Percentiles rank a stretch among this genome's conserved stretches.
Evolutionary conservation across 2,329 filamentous ascomycete genomes (phyloP).

Genomic region (Pyrenochaeta sp.): DNA sequence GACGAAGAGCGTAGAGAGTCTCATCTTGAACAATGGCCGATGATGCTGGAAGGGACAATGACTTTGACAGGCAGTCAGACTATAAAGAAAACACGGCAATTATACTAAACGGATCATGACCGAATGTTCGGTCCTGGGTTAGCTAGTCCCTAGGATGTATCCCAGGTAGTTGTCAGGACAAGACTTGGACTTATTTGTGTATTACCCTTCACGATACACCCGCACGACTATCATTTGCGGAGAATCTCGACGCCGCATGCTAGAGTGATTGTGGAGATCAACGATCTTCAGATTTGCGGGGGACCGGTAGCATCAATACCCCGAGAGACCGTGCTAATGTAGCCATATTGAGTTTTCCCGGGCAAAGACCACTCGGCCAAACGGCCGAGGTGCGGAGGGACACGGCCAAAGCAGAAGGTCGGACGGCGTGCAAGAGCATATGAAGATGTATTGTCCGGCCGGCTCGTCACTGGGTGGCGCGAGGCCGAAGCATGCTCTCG

Average conservation of each 20-base stretch:
- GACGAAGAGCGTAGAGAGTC: conserved; percentile 35
- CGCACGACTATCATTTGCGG: conserved; percentile 15
- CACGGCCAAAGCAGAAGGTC: conserved; percentile 16
- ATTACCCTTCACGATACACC: not conserved
- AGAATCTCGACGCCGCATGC: conserved; percentile 20
- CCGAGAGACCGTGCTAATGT: conserved; percentile 15
- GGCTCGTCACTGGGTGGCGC: no score
- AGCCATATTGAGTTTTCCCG: conserved; percentile 21
- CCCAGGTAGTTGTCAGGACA: no score
- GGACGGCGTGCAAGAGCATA: conserved; percentile 2
- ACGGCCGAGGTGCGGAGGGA: conserved; percentile 11
- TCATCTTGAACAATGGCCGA: conserved; percentile 37
- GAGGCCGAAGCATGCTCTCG: not conserved
- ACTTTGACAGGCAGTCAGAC: conserved; percentile 1
- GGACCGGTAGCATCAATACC: conserved; percentile 16
- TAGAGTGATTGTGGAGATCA: conserved; percentile 28
- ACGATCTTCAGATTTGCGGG: conserved; percentile 25
- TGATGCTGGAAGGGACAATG: conserved; percentile 7
- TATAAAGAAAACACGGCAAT: conserved; percentile 1
- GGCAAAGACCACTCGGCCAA: conserved; percentile 7
- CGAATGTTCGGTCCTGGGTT: not conserved
- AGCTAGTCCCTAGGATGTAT: no score
- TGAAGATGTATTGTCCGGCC: conserved; percentile 2
- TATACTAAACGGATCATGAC: not conserved
- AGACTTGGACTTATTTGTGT: not conserved